Evolutionary conservation across 495 filamentous ascomycete species (phyloP).

Genomic region (Talaromyces liani): DNA sequence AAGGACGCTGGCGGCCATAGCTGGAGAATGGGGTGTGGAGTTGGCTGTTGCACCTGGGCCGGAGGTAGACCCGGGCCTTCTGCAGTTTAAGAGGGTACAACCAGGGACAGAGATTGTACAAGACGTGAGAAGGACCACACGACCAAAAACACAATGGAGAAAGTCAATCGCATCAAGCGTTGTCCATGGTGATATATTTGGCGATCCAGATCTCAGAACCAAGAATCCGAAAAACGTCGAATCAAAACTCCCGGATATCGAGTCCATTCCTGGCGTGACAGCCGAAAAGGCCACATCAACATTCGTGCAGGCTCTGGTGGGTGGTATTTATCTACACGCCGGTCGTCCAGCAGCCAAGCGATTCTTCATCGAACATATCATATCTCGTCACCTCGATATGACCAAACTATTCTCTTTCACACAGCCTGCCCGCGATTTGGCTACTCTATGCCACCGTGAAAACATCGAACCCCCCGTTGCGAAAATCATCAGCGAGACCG

Average conservation of each 20-base stretch:
- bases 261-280: conserved; percentile 27
- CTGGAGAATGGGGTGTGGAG: conserved; percentile 86
- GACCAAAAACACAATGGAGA: conserved; percentile 52
- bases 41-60: conserved; percentile 70
- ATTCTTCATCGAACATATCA: conserved; percentile 77
- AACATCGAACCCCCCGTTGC: conserved; percentile 84
- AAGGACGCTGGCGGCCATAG: conserved; percentile 59
- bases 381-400: conserved; percentile 72
- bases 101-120: conserved; percentile 45
- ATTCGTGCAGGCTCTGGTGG: conserved; percentile 75
- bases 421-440: conserved; percentile 72
- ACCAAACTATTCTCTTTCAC: conserved; percentile 72
- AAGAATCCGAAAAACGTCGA: conserved; percentile 10
- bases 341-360: conserved; percentile 60
- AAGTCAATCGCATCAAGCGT: conserved; percentile 63
- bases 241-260: conserved; percentile 9
- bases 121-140: conserved; percentile 16
- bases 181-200: conserved; percentile 74
- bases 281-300: conserved; percentile 46
- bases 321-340: conserved; percentile 75
- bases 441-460: conserved; percentile 73
- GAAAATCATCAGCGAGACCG: conserved; percentile 80
- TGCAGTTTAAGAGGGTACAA: conserved; percentile 64
- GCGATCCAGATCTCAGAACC: conserved; percentile 42
- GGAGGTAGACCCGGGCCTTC: conserved; percentile 88